These are phyloP conservation scores for Didymella pomorum DNA, from an alignment of 2,329 filamentous ascomycete species.

Conservation along the genomic window DNA sequence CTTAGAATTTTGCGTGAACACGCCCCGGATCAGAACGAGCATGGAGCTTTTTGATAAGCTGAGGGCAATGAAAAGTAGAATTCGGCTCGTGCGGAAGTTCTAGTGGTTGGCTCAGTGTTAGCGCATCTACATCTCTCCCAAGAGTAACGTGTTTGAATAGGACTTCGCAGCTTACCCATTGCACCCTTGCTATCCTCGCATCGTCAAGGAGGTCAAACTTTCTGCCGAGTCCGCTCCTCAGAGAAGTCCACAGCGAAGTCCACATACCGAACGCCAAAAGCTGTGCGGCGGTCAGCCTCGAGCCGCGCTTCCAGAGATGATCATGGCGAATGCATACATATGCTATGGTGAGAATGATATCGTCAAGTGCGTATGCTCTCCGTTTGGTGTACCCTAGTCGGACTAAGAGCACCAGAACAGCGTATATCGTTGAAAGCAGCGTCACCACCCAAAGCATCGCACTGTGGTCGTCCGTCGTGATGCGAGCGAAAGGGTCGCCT, in stretches of 20 bases:
- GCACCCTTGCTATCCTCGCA: background rate
- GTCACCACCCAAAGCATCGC: background rate
- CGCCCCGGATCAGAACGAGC: background rate
- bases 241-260: background rate
- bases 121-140: background rate
- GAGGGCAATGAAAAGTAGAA: background rate
- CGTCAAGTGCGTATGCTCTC: background rate
- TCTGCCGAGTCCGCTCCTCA: background rate
- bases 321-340: background rate
- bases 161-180: background rate
- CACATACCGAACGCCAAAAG: background rate
- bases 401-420: background rate
- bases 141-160: background rate
- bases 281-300: background rate
- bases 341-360: background rate
- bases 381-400: background rate
- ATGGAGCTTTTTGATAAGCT: background rate
- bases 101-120: background rate
- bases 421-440: background rate
- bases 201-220: background rate
- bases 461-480: background rate
- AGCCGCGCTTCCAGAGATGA: background rate
- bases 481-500: background rate
- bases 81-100: background rate
- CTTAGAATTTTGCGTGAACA: background rate